Percentiles rank a stretch among this genome's conserved stretches.
These are phyloP conservation scores for Condylostoma magnum DNA, from an alignment of 169 alveolate species.

Conservation along the genomic window DNA sequence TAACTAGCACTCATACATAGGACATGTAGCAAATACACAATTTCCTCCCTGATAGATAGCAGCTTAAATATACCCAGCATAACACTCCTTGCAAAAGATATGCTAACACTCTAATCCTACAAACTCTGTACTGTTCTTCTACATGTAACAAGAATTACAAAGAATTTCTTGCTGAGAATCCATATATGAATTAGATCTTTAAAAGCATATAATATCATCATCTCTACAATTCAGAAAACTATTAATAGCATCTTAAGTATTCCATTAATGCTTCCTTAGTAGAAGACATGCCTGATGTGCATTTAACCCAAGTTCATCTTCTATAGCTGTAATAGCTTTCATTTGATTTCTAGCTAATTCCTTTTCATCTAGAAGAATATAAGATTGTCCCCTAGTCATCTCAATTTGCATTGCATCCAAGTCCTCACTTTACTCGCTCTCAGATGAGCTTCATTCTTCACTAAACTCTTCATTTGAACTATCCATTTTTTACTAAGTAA, in stretches of 20 bases:
- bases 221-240: too few relatives aligned
- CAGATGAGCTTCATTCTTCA: too few relatives aligned
- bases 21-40: conserved; percentile 50
- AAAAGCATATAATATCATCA: too few relatives aligned
- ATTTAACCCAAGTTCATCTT: conserved; percentile 26
- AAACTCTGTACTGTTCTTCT: too few relatives aligned
- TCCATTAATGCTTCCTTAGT: conserved; percentile 16
- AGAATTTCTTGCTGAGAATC: too few relatives aligned
- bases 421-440: too few relatives aligned
- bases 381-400: conserved; percentile 33
- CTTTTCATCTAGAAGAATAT: background rate
- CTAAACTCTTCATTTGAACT: too few relatives aligned
- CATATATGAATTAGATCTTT: too few relatives aligned
- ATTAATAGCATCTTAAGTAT: conserved; percentile 16
- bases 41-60: conserved; percentile 43
- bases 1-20: conserved; percentile 41
- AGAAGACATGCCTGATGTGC: conserved; percentile 20
- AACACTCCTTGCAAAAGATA: conserved; percentile 37
- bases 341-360: conserved; percentile 23
- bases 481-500: too few relatives aligned
- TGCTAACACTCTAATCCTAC: conserved; percentile 15
- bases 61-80: conserved; percentile 28
- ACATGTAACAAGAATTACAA: too few relatives aligned
- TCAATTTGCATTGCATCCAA: too few relatives aligned
- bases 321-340: conserved; percentile 1